phyloP scores from a whole-genome alignment of 805 yeast genomes.

The Candida incommunis region DNA sequence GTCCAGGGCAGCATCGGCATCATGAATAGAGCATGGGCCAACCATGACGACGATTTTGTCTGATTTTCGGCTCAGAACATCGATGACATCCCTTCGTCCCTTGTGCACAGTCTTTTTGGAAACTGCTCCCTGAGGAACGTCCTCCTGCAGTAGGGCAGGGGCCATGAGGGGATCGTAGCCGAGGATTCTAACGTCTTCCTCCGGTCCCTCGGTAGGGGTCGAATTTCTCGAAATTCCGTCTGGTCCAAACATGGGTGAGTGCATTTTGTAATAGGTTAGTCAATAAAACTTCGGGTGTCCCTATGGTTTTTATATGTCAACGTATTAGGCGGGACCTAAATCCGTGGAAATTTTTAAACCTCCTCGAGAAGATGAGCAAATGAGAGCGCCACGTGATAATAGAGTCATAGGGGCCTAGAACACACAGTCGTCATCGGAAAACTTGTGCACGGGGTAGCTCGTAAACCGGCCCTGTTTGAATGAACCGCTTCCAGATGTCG shows the following conservation, averaged over 20 bases:
- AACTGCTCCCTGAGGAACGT: slow-evolving; percentile 49
- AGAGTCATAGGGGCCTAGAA: no score
- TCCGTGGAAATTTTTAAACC: no score
- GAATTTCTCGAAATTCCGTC: slow-evolving; percentile 13
- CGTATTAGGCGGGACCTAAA: no score
- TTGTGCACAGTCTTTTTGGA: slow-evolving; percentile 49
- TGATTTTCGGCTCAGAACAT: slow-evolving; percentile 53
- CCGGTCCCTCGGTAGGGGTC: slow-evolving; percentile 9
- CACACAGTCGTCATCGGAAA: no score
- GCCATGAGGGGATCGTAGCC: slow-evolving; percentile 93
- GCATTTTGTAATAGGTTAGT: neutral
- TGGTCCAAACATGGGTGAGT: slow-evolving; percentile 20
- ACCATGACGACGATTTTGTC: slow-evolving; percentile 81
- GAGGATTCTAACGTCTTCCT: slow-evolving; percentile 30
- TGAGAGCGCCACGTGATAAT: no score
- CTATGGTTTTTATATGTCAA: no score
- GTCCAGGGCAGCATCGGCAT: slow-evolving; percentile 76
- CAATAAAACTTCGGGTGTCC: no score
- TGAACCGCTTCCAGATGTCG: no score
- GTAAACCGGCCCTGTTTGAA: no score
- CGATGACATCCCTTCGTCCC: slow-evolving; percentile 70
- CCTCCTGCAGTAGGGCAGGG: slow-evolving; percentile 81
- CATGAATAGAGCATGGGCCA: slow-evolving; percentile 97
- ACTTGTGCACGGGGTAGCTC: no score
- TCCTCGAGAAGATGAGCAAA: no score